Conservation (phyloP, 179 eudicot species). For the Actinidia chinensis region DNA sequence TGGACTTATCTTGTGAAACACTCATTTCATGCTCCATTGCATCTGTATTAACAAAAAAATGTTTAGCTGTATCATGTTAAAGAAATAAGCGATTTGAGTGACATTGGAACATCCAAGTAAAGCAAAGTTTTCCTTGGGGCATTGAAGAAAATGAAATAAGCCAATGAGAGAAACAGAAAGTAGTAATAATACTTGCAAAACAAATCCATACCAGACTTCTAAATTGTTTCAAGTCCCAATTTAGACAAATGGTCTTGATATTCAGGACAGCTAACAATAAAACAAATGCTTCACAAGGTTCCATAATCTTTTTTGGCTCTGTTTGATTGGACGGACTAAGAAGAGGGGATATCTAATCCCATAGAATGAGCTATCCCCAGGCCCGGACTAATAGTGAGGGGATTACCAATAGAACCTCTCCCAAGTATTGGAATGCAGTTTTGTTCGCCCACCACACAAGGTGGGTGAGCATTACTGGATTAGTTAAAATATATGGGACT, state of each 20-base stretch:
- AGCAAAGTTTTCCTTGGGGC: not conserved
- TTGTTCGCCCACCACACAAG: no score
- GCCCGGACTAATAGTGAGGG: no score
- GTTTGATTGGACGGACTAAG: no score
- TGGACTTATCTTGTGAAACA: slow-evolving; percentile 25
- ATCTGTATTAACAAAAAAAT: slow-evolving; percentile 22
- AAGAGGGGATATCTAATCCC: no score
- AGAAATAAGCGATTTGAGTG: not conserved
- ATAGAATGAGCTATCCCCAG: no score
- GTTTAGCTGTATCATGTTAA: slow-evolving; percentile 5
- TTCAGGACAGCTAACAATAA: not conserved
- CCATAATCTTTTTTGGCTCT: not conserved
- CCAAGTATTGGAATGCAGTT: no score
- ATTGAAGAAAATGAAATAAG: not conserved
- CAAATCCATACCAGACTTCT: not conserved
- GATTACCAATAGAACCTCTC: no score
- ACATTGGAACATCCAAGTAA: not conserved
- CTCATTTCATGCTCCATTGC: slow-evolving; percentile 23
- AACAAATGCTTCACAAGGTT: not conserved
- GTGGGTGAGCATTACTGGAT: no score
- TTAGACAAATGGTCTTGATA: not conserved
- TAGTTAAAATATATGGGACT: no score
- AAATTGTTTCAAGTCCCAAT: not conserved
- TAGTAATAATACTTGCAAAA: not conserved
- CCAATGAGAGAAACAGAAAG: not conserved